These are phyloP conservation scores for Arabidopsis suecica DNA, from an alignment of 345 rosid species.

Conservation along the genomic window DNA sequence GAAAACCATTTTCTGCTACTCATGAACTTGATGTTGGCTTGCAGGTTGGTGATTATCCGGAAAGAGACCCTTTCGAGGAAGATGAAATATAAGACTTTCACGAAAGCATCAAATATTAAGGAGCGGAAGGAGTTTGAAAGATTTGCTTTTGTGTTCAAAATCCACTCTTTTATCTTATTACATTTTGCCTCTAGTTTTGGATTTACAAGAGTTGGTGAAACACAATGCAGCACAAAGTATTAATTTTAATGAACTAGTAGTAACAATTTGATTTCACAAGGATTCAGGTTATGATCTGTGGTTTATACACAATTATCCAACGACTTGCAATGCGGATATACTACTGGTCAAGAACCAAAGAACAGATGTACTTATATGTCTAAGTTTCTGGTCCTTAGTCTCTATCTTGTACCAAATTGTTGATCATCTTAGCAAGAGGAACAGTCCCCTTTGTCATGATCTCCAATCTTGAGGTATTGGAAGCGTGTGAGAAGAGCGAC, in stretches of 20 bases:
- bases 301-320: constrained; percentile 37
- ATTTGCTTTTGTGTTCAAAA: constrained; percentile 25
- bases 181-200: constrained; percentile 11
- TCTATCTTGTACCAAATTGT: constrained; percentile 75
- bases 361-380: constrained; percentile 34
- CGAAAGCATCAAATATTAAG: not conserved
- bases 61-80: constrained; percentile 80
- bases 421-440: constrained; percentile 87
- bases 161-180: constrained; percentile 21
- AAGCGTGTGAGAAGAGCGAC: constrained; percentile 79
- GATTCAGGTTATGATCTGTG: constrained; percentile 5
- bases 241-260: constrained; percentile 13
- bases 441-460: constrained; percentile 94
- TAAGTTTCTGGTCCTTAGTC: constrained; percentile 52
- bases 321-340: constrained; percentile 4
- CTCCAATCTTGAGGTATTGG: constrained; percentile 90
- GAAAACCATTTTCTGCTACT: constrained; percentile 11
- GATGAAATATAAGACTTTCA: constrained; percentile 65
- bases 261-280: constrained; percentile 21
- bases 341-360: constrained; percentile 8
- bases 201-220: constrained; percentile 31
- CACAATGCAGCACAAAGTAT: constrained; percentile 23
- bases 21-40: constrained; percentile 27
- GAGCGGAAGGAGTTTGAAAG: constrained; percentile 13
- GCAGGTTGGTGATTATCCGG: constrained; percentile 94